phyloP scores from a whole-genome alignment of 345 rosid species.

The Pelargonium nanum region DNA sequence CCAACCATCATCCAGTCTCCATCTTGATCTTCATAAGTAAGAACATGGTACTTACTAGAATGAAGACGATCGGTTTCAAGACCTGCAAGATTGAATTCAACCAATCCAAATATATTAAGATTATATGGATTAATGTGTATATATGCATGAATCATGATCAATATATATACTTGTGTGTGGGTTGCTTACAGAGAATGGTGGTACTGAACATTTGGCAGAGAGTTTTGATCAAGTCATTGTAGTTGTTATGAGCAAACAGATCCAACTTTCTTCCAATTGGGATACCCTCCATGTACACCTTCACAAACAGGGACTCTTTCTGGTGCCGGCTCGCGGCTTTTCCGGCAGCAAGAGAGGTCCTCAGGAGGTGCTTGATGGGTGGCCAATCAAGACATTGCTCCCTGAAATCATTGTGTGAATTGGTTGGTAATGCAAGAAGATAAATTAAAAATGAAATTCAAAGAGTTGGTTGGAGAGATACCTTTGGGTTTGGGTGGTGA shows the following conservation, averaged over 20 bases:
- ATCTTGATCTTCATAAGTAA: constrained; percentile 54
- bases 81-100: too few relatives aligned
- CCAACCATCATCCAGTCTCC: constrained; percentile 66
- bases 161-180: too few relatives aligned
- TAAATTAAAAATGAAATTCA: neutral
- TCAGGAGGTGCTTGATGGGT: constrained; percentile 23
- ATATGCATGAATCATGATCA: too few relatives aligned
- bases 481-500: neutral
- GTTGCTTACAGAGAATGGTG: constrained; percentile 26
- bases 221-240: constrained; percentile 20
- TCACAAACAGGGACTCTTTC: constrained; percentile 25
- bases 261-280: constrained; percentile 62
- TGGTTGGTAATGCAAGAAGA: too few relatives aligned
- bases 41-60: constrained; percentile 14
- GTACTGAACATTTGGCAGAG: constrained; percentile 32
- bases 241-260: constrained; percentile 34
- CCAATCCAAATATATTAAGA: too few relatives aligned
- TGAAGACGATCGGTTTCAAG: constrained; percentile 4
- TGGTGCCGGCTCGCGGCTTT: neutral
- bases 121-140: too few relatives aligned
- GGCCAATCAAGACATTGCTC: constrained; percentile 21
- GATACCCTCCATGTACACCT: constrained; percentile 62
- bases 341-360: constrained; percentile 16
- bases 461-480: neutral
- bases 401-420: neutral